Evolutionary conservation across 2,329 filamentous ascomycete genomes (phyloP), one percentile per base, ranked within the genome.

Genomic region (Colletotrichum horii): DNA sequence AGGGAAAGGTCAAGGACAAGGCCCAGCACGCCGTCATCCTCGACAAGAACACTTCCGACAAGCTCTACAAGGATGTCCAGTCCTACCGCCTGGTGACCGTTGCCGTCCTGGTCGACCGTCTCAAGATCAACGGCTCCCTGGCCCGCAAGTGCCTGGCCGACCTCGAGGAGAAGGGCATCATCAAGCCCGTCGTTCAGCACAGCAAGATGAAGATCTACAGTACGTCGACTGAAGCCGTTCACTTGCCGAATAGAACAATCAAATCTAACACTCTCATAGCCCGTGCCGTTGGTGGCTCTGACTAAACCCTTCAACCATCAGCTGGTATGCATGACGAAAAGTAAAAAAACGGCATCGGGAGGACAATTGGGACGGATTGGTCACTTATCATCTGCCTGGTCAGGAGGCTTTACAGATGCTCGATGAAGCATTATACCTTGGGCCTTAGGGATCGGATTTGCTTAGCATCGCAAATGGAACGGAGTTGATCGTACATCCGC

Each of bases 1-100:
- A 87, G 84, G 83, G 85, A 82, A 91, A 88, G 96, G 97, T 99
- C 92, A 99, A 99, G 97, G 97, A 99, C 93, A 99, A 99, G 96
- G 96, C 97, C 90, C 94, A 98, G 89, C 97, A 99, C 93, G 95
- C 95, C 89, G 97, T 99, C 89, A 92, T 98, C 86, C 95, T 99
- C 90, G 97, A 99, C 92, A 99, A 99, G 94, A 87, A 91, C 89
- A 98, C 94, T 86, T 94, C 94, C 82, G 97, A 99, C 90, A 98
- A 97, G 92, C 96, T 99, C 88, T 94, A 98, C 93, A 99, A 99
- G 93, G 97, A 99, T 93, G 97, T 99, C 84, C 97, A 98, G 90
- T 98, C 97, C 80, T 99, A 98, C 94, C 96, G 97, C 86, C 96
- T 99, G 88, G 96, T 99, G 90, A 98, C 97, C 86, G 94, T 98